phyloP scores from a whole-genome alignment of 345 rosid species.

The Triadica sebifera region DNA sequence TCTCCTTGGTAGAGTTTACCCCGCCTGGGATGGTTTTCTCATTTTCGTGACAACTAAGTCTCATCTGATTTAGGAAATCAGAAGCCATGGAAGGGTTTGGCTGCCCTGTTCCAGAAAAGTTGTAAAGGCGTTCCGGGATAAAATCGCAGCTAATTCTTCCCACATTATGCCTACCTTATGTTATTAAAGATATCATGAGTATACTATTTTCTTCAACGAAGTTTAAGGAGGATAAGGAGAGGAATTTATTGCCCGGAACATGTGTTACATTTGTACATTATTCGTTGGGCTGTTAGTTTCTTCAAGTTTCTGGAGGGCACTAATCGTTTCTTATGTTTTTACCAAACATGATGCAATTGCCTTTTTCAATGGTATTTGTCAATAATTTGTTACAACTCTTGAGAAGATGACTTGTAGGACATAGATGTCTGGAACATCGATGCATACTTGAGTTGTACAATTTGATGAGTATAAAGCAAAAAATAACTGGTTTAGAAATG shows the following conservation, averaged over 20 bases:
- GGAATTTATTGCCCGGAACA: no score
- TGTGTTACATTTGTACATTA: no score
- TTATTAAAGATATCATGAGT: no score
- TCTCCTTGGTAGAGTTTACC: neutral
- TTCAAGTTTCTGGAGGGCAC: no score
- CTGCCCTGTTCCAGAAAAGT: constrained; percentile 40
- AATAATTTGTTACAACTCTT: no score
- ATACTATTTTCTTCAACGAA: neutral
- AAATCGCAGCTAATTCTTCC: constrained; percentile 48
- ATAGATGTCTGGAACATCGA: neutral
- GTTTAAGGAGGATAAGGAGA: neutral
- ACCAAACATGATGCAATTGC: no score
- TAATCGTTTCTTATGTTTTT: no score
- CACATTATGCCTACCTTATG: constrained; percentile 48
- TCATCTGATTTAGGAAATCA: constrained; percentile 38
- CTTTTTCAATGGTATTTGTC: no score
- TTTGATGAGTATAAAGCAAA: neutral
- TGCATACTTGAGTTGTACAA: neutral
- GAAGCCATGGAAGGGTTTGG: constrained; percentile 39
- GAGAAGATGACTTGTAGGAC: no score
- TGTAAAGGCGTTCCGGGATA: constrained; percentile 35
- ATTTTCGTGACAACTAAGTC: constrained; percentile 25
- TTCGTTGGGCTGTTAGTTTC: no score
- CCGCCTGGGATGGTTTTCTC: constrained; percentile 14
- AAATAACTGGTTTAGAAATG: neutral